phyloP scores from a whole-genome alignment of 1,139 yeast species.

The Tardiomyces depauwii region DNA sequence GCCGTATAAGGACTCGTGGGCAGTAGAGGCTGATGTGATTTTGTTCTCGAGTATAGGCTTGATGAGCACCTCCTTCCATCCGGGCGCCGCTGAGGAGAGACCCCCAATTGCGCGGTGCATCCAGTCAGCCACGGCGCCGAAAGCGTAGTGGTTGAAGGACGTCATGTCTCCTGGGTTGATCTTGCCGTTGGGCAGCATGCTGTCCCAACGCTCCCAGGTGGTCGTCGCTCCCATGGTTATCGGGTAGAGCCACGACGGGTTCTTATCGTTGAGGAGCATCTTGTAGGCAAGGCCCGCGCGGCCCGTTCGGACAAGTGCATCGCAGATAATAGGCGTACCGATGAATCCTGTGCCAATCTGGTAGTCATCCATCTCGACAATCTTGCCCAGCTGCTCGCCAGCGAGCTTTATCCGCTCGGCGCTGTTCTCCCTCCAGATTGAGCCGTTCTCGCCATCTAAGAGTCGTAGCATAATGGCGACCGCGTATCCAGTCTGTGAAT shows the following conservation, averaged over 20 bases:
- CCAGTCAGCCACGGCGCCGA: slow-evolving; percentile 17
- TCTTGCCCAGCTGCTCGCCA: slow-evolving; percentile 10
- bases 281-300: slow-evolving; percentile 15
- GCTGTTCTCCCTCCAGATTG: slow-evolving; percentile 2
- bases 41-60: slow-evolving; percentile 6
- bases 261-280: slow-evolving; percentile 13
- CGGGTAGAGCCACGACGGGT: slow-evolving; percentile 20
- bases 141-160: slow-evolving; percentile 19
- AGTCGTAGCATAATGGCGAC: slow-evolving; percentile 13
- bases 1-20: slow-evolving; percentile 2
- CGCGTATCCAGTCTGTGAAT: slow-evolving; percentile 17
- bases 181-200: slow-evolving; percentile 17
- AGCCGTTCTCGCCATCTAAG: slow-evolving; percentile 6
- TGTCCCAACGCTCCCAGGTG: slow-evolving; percentile 20
- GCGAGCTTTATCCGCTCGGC: slow-evolving; percentile 9
- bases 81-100: slow-evolving; percentile 9
- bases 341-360: slow-evolving; percentile 18
- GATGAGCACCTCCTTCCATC: slow-evolving; percentile 10
- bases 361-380: slow-evolving; percentile 8
- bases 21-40: slow-evolving; percentile 3
- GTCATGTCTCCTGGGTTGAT: slow-evolving; percentile 20
- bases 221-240: slow-evolving; percentile 20
- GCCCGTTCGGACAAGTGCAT: slow-evolving; percentile 14
- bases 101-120: slow-evolving; percentile 14
- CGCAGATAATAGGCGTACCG: slow-evolving; percentile 17